Base-by-base conservation (phyloP, 495 filamentous ascomycete species). In the Penicillium waksmanii region DNA sequence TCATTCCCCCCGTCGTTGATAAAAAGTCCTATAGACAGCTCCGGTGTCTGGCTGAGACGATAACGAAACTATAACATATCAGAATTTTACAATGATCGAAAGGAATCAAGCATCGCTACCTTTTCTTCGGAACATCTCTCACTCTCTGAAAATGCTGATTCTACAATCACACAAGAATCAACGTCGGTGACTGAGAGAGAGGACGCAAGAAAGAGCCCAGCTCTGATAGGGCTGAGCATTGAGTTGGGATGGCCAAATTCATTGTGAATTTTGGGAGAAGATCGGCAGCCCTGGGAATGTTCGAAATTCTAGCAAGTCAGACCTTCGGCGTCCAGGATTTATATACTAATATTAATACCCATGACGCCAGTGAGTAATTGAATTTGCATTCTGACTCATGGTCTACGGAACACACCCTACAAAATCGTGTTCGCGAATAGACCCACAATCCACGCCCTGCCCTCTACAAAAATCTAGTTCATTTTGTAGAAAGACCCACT, bases 71-170 rank as follows among this genome's bases (percentile, higher is more conserved):
- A 35, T 15, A 1, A 34, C 15, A 2, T 2, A 19, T 44, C 17
- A 17, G 10, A 11, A 57, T n/a, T 38, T 49, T 13, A 25, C 27
- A 23, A 17, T 1, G 15, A 36, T 8, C 1, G 17, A 19, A 4
- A 54, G 42, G 7, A 42, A 11, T 42, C 9, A 42, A 21, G 3
- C 21, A 1, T 21, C 25, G 8, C 6, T 50, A 70, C 67, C 60
- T 70, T 70, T 43, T 65, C 62, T 33, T 70, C 65, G 0, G 67
- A 70, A 27, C 67, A 70, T 31, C 62, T 47, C 49, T 70, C 67
- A 12, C 62, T 47, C 21, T 65, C 59, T 17, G 52, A 48, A 33
- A 70, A 70, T 47, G 67, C 57, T 17, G 35, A 51, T 33, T 67
- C 65, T 23, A 69, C 67, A 0, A 13, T 19, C n/a, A 61, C 55